phyloP scores from a whole-genome alignment of 106 monocot species.

The Allium sativum region DNA sequence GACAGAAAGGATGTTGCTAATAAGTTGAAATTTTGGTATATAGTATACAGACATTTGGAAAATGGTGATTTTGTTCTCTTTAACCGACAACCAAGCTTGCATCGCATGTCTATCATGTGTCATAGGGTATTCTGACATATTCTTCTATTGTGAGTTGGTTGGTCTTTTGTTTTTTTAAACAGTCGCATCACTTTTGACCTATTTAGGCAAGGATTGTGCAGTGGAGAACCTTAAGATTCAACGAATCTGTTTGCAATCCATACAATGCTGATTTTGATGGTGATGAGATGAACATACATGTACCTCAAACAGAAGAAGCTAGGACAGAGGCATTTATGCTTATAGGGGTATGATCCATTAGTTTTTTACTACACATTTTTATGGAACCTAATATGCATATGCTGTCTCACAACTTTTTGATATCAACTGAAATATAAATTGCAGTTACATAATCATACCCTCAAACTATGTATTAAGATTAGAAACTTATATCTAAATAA shows the following conservation, averaged over 20 bases:
- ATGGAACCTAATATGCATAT: neutral
- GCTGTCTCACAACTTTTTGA: no score
- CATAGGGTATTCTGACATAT: constrained; percentile 57
- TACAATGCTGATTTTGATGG: constrained; percentile 99
- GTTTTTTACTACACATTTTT: constrained; percentile 1
- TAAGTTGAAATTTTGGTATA: constrained; percentile 71
- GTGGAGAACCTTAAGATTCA: constrained; percentile 96
- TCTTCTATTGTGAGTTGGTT: neutral
- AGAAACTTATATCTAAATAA: neutral
- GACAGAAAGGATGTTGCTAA: constrained; percentile 65
- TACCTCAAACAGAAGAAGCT: constrained; percentile 99
- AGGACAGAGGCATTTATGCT: constrained; percentile 96
- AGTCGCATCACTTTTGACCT: neutral
- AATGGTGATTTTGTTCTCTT: constrained; percentile 98
- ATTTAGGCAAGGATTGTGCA: constrained; percentile 87
- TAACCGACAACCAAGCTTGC: constrained; percentile 95
- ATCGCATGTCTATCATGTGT: constrained; percentile 99
- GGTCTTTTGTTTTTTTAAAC: constrained; percentile 3
- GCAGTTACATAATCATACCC: neutral
- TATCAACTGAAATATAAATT: neutral
- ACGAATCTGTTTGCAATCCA: constrained; percentile 99
- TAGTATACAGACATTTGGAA: constrained; percentile 89
- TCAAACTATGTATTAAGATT: neutral
- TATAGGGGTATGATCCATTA: constrained; percentile 67
- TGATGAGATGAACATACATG: constrained; percentile 99